Evolutionary conservation across 2,329 filamentous ascomycete species (phyloP).

Genomic region (Purpureocillium lavendulum): DNA sequence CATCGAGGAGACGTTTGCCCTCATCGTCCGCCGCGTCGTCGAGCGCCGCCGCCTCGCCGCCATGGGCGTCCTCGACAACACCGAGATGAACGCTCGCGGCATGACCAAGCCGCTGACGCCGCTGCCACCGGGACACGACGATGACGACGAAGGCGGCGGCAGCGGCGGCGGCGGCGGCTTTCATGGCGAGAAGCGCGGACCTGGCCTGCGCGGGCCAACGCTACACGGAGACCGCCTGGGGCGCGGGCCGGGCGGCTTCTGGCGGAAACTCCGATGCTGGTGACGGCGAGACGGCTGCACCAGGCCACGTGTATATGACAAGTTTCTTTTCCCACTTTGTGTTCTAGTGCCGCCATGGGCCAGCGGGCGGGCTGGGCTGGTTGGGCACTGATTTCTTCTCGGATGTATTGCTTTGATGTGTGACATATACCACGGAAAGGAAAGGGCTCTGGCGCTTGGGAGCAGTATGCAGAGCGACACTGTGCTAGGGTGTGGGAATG

Average conservation of each 20-base stretch:
- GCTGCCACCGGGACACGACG: slow-evolving; percentile 22
- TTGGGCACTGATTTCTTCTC: too few species aligned
- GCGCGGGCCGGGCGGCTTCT: slow-evolving; percentile 37
- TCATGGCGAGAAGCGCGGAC: slow-evolving; percentile 35
- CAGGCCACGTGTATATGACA: too few species aligned
- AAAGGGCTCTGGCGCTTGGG: too few species aligned
- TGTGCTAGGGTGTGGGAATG: too few species aligned
- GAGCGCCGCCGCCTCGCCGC: slow-evolving; percentile 46
- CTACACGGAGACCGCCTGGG: slow-evolving; percentile 34
- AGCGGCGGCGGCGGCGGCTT: slow-evolving; percentile 10
- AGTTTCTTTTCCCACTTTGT: too few species aligned
- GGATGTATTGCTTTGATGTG: too few species aligned
- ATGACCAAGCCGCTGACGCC: slow-evolving; percentile 52
- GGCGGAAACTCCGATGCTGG: slow-evolving; percentile 50
- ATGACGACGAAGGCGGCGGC: too few species aligned
- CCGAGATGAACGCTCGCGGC: slow-evolving; percentile 38
- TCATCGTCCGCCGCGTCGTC: slow-evolving; percentile 54
- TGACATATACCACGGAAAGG: too few species aligned
- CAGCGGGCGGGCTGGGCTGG: too few species aligned
- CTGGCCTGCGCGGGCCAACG: slow-evolving; percentile 34
- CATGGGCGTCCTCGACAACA: slow-evolving; percentile 32
- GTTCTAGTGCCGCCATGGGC: too few species aligned
- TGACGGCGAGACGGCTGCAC: slow-evolving; percentile 22
- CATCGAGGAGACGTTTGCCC: slow-evolving; percentile 80
- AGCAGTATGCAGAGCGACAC: too few species aligned